Evolutionary conservation across 2,329 filamentous ascomycete species (phyloP).

Genomic region (Incumbomyces lentus): DNA sequence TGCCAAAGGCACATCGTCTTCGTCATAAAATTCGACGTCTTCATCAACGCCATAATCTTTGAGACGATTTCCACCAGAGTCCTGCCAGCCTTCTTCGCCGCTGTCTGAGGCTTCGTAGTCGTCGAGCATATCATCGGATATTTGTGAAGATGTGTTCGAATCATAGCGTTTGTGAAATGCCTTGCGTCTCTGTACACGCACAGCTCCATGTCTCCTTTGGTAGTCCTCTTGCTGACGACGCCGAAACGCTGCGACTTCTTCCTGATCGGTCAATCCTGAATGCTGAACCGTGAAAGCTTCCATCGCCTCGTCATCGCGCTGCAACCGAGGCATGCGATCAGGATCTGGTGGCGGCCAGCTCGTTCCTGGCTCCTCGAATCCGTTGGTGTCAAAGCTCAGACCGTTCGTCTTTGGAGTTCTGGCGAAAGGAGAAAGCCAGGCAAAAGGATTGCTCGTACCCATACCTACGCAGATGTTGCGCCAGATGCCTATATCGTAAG

Average conservation of each 20-base stretch:
- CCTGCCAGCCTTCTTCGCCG: conserved; percentile 53
- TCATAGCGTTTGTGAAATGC: conserved; percentile 32
- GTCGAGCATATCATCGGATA: conserved; percentile 17
- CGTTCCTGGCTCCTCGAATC: conserved; percentile 43
- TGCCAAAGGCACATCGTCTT: conserved; percentile 50
- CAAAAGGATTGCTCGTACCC: conserved; percentile 34
- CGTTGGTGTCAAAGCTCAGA: conserved; percentile 46
- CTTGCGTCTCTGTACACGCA: conserved; percentile 27
- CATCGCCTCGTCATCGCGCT: conserved; percentile 12
- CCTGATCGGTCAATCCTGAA: conserved; percentile 26
- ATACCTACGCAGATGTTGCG: conserved; percentile 50
- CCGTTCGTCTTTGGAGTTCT: conserved; percentile 40
- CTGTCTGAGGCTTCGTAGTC: conserved; percentile 25
- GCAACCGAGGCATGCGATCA: conserved; percentile 35
- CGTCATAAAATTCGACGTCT: conserved; percentile 52
- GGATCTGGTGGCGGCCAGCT: conserved; percentile 41
- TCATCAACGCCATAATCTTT: conserved; percentile 57
- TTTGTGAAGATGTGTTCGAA: conserved; percentile 13
- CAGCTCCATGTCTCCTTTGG: conserved; percentile 28
- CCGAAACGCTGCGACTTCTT: conserved; percentile 44
- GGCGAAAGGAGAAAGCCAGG: conserved; percentile 53
- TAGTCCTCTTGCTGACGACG: conserved; percentile 44
- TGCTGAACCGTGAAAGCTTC: conserved; percentile 23
- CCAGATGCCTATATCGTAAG: conserved; percentile 55
- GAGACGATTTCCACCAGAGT: conserved; percentile 52